A percentile compares a stretch with the other conserved stretches of the same genome.
Conservation (phyloP, 2,329 filamentous ascomycete genomes). For the Penicillium sp. region DNA sequence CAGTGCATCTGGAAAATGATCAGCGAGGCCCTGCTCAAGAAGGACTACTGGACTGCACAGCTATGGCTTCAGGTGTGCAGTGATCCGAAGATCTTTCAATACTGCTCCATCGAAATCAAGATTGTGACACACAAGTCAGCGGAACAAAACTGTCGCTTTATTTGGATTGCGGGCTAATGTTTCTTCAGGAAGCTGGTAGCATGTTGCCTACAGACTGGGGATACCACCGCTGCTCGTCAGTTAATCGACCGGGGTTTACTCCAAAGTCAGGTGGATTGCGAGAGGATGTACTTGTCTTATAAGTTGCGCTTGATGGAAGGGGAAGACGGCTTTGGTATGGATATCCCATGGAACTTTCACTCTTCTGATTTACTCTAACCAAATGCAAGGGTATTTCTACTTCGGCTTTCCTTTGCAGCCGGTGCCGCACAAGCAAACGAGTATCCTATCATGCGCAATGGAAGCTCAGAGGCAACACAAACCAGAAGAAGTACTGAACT, state of each 20-base stretch:
- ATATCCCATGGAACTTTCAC: not conserved
- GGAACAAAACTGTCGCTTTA: not conserved
- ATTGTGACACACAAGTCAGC: constrained; percentile 65
- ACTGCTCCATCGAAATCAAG: constrained; percentile 63
- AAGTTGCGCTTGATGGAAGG: not conserved
- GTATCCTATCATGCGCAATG: constrained; percentile 73
- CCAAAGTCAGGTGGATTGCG: not conserved
- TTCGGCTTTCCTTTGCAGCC: not conserved
- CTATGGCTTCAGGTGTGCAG: constrained; percentile 69
- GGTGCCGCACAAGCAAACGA: not conserved
- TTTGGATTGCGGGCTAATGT: not conserved
- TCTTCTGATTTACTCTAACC: not conserved
- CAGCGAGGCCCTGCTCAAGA: constrained; percentile 57
- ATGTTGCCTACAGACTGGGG: constrained; percentile 56
- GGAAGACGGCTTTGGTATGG: not conserved
- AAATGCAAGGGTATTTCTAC: not conserved
- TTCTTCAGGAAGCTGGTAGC: constrained; percentile 67
- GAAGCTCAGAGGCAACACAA: constrained; percentile 69
- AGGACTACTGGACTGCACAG: constrained; percentile 56
- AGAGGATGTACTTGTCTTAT: constrained; percentile 3
- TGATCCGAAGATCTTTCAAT: constrained; percentile 63
- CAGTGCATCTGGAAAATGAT: constrained; percentile 79
- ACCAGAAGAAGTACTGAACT: constrained; percentile 51
- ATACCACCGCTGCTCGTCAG: not conserved
- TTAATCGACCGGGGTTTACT: not conserved